Evolutionary conservation across 2,329 filamentous ascomycete species (phyloP), one percentile per base, ranked within the genome.

Genomic region (Fusarium poae): DNA sequence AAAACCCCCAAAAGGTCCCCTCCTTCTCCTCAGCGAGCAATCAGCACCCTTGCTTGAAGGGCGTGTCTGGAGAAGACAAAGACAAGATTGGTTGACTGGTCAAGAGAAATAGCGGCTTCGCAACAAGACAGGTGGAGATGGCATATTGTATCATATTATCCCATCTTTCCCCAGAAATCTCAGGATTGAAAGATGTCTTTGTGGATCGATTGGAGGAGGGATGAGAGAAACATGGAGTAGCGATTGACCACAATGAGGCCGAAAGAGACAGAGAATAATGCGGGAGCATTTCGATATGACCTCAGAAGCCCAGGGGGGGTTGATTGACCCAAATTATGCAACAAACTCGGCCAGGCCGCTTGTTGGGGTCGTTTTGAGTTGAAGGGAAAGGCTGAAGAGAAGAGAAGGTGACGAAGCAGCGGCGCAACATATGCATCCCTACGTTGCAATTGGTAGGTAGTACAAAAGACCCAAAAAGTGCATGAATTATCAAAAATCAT

Each of bases 321-420:
- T 23, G 54, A 65, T 48, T 67, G 66, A 67, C 55, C 66, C 68
- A 61, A 64, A 57, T 54, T 57, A 59, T 62, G 37, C 46, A 55
- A 50, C 48, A 51, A 40, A 40, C 61, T 43, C 58, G 64, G 68
- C 56, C 64, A 57, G 48, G 40, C 48, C 20, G 34, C 45, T 57
- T 16, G 34, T 48, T 54, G 27, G 12, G 43, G 27, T 43, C 39
- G 57, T 29, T 35, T 20, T 34, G 23, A 39, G 32, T 25, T 51
- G 48, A 51, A 20, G 25, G 13, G 34, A 50, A 55, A 27, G 43
- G 27, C n/a, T 45, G 48, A 25, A 23, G 45, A 23, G 20, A 50
- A 10, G 48, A 29, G 23, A 40, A 56, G 56, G 50, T 34, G 50
- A 59, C 50, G 23, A 57, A 27, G 37, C 37, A 39, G 18, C 35